These are phyloP conservation scores for Chlorella variabilis DNA, from an alignment of 163 green algal genomes.

Conservation along the genomic window DNA sequence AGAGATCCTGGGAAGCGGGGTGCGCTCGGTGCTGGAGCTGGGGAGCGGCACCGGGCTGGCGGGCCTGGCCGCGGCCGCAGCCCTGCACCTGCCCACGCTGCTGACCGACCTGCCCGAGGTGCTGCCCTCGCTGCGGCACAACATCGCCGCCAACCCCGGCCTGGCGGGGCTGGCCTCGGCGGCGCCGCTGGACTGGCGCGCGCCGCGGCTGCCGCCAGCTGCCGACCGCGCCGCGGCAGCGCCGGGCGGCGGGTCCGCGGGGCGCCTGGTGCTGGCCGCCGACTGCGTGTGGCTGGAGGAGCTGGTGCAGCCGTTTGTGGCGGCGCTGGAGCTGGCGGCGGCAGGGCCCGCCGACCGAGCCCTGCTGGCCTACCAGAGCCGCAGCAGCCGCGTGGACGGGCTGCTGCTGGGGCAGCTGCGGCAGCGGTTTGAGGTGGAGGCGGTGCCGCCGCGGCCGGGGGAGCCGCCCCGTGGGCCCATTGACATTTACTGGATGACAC, in stretches of 20 bases:
- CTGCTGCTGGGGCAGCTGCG: conserved; percentile 30
- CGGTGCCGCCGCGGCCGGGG: background rate
- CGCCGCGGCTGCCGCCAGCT: background rate
- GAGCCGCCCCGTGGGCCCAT: conserved; percentile 32
- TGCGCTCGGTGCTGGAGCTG: conserved; percentile 37
- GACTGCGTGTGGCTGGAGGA: conserved; percentile 47
- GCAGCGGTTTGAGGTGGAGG: conserved; percentile 5
- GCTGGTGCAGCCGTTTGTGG: conserved; percentile 36
- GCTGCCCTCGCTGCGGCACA: conserved; percentile 29
- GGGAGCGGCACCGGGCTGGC: conserved; percentile 45
- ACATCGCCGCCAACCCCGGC: conserved; percentile 32
- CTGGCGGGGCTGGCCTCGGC: background rate
- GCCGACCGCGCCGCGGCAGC: no score
- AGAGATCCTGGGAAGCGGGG: background rate
- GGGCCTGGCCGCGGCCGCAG: conserved; percentile 26
- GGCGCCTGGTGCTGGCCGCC: conserved; percentile 30
- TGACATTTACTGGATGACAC: conserved; percentile 35
- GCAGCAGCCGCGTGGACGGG: conserved; percentile 28
- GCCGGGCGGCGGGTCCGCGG: no score
- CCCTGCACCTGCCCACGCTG: conserved; percentile 1
- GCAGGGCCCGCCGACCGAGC: background rate
- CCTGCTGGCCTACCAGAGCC: conserved; percentile 44
- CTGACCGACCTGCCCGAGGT: conserved; percentile 44
- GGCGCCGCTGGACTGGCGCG: conserved; percentile 13
- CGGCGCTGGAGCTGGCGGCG: background rate